Percentiles rank a stretch among this genome's conserved stretches.
Conservation (phyloP, 176 grass and related monocot species). For the Eragrostis curvula region DNA sequence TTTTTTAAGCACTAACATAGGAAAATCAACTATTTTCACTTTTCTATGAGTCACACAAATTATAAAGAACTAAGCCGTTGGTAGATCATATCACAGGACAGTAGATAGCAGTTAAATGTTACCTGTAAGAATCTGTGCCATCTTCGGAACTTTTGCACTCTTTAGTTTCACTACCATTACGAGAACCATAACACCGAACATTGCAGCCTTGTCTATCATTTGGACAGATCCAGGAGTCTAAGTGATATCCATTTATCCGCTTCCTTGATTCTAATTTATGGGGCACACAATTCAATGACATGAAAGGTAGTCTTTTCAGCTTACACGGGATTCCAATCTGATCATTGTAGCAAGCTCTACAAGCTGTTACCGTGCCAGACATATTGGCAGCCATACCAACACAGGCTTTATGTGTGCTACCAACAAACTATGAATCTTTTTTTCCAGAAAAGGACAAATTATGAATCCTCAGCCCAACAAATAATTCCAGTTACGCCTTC, state of each 20-base stretch:
- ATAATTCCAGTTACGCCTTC: not conserved
- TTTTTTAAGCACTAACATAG: not conserved
- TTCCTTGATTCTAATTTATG: conserved; percentile 51
- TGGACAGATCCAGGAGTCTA: conserved; percentile 32
- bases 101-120: not conserved
- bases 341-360: conserved; percentile 37
- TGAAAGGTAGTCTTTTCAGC: conserved; percentile 19
- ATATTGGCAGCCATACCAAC: conserved; percentile 54
- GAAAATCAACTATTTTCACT: not conserved
- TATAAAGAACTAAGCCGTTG: not conserved
- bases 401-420: not conserved
- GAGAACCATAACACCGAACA: conserved; percentile 51
- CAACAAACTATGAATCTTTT: not conserved
- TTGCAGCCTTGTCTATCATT: conserved; percentile 41
- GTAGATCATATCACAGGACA: not conserved
- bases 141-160: conserved; percentile 50
- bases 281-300: conserved; percentile 41
- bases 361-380: not conserved
- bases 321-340: conserved; percentile 36
- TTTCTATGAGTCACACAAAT: not conserved
- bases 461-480: not conserved
- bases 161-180: conserved; percentile 50
- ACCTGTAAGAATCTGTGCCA: conserved; percentile 58
- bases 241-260: conserved; percentile 40
- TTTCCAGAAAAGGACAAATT: too few species aligned